phyloP scores from a whole-genome alignment of 2,329 filamentous ascomycete genomes.

The Hypoxylon sp. region DNA sequence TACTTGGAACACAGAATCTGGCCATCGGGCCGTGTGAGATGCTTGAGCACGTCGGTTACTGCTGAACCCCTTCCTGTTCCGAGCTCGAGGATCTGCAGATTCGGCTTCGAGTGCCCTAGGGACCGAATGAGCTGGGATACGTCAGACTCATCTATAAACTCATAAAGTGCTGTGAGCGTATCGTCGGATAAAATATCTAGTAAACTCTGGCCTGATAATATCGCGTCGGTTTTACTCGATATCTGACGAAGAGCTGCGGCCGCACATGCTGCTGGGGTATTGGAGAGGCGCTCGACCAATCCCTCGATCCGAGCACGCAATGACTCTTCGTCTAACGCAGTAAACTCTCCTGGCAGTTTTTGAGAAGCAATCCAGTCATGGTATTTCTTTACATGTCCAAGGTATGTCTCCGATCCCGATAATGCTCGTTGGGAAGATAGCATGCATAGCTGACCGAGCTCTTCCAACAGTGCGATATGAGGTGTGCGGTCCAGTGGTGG shows the following conservation, averaged over 20 bases:
- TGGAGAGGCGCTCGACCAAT: slow-evolving; percentile 1
- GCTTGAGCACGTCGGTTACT: slow-evolving; percentile 6
- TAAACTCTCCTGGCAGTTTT: not conserved
- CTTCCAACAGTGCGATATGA: slow-evolving; percentile 4
- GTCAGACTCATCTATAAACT: slow-evolving; percentile 23
- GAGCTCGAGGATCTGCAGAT: slow-evolving; percentile 23
- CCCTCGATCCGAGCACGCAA: slow-evolving; percentile 8
- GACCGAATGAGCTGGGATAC: slow-evolving; percentile 10
- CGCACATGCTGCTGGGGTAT: slow-evolving; percentile 13
- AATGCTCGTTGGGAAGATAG: slow-evolving; percentile 7
- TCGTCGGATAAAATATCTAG: slow-evolving; percentile 7
- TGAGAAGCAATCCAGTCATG: slow-evolving; percentile 15
- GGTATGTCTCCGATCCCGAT: not conserved
- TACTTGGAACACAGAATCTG: slow-evolving; percentile 23
- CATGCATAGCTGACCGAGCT: slow-evolving; percentile 20
- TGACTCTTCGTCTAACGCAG: not conserved
- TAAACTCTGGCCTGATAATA: slow-evolving; percentile 16
- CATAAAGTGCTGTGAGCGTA: slow-evolving; percentile 15
- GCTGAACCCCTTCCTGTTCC: slow-evolving; percentile 17
- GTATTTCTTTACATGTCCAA: slow-evolving; percentile 14
- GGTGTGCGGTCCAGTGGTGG: not conserved
- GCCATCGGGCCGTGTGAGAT: slow-evolving; percentile 13
- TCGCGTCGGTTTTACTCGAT: slow-evolving; percentile 16
- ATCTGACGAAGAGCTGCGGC: slow-evolving; percentile 8
- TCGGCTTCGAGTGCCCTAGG: slow-evolving; percentile 21